Evolutionary conservation across 108 stramenopile species (phyloP).

Genomic region (Phaeodactylum tricornutum): DNA sequence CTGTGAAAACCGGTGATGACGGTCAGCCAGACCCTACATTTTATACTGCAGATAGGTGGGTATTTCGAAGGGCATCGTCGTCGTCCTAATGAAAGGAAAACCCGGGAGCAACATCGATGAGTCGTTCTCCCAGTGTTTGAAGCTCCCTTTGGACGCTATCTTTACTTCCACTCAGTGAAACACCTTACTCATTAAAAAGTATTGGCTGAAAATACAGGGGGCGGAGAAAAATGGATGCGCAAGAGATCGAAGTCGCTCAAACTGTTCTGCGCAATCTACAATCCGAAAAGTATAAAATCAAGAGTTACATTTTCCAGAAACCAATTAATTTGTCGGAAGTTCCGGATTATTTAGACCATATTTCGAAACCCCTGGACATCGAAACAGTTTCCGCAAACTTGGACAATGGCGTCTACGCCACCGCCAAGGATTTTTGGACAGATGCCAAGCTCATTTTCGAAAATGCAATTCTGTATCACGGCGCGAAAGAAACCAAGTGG

Average conservation of each 20-base stretch:
- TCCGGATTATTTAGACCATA: conserved; percentile 46
- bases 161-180: too few relatives aligned
- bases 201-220: background rate
- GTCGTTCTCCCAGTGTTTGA: too few relatives aligned
- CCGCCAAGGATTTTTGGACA: conserved; percentile 25
- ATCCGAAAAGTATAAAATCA: conserved; percentile 38
- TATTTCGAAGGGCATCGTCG: too few relatives aligned
- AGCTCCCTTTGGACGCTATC: too few relatives aligned
- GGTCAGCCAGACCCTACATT: too few relatives aligned
- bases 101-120: too few relatives aligned
- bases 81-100: too few relatives aligned
- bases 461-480: conserved; percentile 65
- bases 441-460: conserved; percentile 42
- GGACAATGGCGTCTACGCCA: conserved; percentile 36
- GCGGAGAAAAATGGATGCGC: background rate
- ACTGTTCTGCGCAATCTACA: conserved; percentile 28
- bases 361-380: conserved; percentile 58
- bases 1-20: too few relatives aligned
- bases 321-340: conserved; percentile 52
- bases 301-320: conserved; percentile 60
- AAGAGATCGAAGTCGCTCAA: conserved; percentile 41
- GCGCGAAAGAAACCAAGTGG: conserved; percentile 35
- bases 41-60: too few relatives aligned
- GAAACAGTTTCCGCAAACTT: conserved; percentile 47
- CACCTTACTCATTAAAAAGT: too few relatives aligned